phyloP scores from a whole-genome alignment of 306 rosid species.

The Quercus suber region DNA sequence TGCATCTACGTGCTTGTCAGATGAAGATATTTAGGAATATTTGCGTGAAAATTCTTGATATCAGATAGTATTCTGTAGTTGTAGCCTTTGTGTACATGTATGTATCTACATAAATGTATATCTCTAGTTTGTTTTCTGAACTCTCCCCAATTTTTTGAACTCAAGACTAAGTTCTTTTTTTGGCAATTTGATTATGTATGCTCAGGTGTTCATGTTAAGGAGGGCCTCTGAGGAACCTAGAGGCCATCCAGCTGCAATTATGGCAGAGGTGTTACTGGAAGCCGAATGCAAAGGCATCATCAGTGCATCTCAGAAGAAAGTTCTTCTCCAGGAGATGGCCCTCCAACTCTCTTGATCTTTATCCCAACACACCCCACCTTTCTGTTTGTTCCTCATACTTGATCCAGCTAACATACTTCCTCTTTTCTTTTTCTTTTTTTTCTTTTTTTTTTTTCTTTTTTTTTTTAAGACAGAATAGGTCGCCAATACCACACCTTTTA shows the following conservation, averaged over 20 bases:
- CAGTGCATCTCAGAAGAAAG: constrained; percentile 63
- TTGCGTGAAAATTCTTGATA: background rate
- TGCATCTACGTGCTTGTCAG: no score
- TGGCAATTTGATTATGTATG: background rate
- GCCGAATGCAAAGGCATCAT: constrained; percentile 71
- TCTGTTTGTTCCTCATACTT: background rate
- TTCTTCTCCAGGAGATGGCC: constrained; percentile 63
- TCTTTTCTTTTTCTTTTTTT: background rate
- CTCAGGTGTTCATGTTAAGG: constrained; percentile 64
- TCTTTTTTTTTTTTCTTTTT: background rate
- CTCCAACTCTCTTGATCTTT: constrained; percentile 49
- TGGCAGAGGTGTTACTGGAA: constrained; percentile 68
- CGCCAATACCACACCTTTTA: background rate
- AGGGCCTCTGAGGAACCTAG: constrained; percentile 71
- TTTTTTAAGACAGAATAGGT: background rate
- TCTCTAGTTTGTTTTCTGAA: background rate
- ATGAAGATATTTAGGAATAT: background rate
- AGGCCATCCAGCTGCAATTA: constrained; percentile 71
- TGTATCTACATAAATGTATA: no score
- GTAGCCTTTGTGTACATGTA: no score
- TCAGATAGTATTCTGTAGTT: no score
- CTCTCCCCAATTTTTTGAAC: background rate
- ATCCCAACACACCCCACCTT: background rate
- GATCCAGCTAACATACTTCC: background rate
- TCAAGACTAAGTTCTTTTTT: background rate